These are phyloP conservation scores for Oenanthe javanica DNA, from an alignment of 140 eudicot genomes.

Conservation along the genomic window DNA sequence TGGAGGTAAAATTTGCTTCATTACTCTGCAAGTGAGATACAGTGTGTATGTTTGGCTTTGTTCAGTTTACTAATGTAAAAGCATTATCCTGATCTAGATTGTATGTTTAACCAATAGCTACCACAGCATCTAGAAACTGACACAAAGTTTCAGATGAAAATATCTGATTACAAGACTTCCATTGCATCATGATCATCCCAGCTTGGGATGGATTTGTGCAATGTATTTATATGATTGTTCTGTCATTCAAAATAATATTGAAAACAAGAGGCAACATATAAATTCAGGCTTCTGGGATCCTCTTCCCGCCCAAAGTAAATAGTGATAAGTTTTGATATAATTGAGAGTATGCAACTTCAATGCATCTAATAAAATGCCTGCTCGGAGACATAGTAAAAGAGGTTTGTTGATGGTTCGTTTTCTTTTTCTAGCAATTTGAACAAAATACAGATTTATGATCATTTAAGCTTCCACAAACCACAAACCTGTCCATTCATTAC, in stretches of 20 bases:
- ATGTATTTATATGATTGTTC: background rate
- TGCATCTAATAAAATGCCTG: background rate
- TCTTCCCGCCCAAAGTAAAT: background rate
- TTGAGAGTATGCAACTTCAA: background rate
- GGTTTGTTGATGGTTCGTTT: background rate
- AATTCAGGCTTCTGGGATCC: background rate
- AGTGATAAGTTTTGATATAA: background rate
- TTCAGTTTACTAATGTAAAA: background rate
- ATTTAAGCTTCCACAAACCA: background rate
- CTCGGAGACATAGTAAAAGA: background rate
- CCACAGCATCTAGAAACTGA: background rate
- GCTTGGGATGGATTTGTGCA: background rate
- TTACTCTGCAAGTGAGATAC: background rate
- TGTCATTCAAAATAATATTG: background rate
- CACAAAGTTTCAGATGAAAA: background rate
- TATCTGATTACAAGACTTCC: background rate
- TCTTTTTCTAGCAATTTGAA: background rate
- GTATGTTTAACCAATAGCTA: background rate
- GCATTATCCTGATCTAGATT: background rate
- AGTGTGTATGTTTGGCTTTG: background rate
- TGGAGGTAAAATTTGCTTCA: background rate
- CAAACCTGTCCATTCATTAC: constrained; percentile 90
- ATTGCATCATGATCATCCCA: background rate
- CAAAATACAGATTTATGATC: background rate
- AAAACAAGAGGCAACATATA: background rate